Base-by-base conservation (phyloP, 1,284 basidiomycete genomes). In the Trichosporon faecale region DNA sequence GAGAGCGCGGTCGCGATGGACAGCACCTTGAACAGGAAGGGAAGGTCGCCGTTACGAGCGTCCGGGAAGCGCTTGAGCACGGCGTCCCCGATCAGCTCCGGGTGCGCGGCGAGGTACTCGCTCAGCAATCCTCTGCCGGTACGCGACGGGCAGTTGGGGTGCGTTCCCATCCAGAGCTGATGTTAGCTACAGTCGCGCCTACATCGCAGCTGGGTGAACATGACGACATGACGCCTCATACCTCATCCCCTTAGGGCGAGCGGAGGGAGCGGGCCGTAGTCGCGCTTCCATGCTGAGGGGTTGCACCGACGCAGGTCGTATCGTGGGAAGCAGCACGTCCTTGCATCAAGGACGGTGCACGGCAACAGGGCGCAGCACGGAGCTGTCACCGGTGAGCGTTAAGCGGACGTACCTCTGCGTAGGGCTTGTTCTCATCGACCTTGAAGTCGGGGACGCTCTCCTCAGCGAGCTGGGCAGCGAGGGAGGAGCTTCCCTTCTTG, bases 131-230 rank as follows among this genome's bases (percentile, higher is more conserved):
- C 83, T 27, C 86, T 83, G 3, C 84, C 84, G 27, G 92, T 84
- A 63, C 85, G 88, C 2, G 94, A 95, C 0, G 96, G 96, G 11
- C 94, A 89, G 27, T 88, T 92, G 0, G 93, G 88, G 79, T 99
- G 97, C 0, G 97, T 98, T 18, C 97, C 97, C 96, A 99, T 99
- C 97, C 97, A 99, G 60, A 97, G 85, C 93, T 96, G 72, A 18
- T 8, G 67, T 68, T 29, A 72, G 67, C 23, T 52, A 23, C 21
- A 23, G 8, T n/a, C n/a, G n/a, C n/a, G n/a, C 16, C 8, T 23
- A 2, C 16, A 37, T 37, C n/a, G 25, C 29, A 57, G 21, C 49
- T 25, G 27, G 27, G 27, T 31, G 18, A 31, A 9, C 64, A 65
- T 65, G 64, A 44, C 37, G 64, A 65, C 64, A 65, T 65, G 64